Conservation (phyloP, 495 filamentous ascomycete species). For the Penicillium manginii region DNA sequence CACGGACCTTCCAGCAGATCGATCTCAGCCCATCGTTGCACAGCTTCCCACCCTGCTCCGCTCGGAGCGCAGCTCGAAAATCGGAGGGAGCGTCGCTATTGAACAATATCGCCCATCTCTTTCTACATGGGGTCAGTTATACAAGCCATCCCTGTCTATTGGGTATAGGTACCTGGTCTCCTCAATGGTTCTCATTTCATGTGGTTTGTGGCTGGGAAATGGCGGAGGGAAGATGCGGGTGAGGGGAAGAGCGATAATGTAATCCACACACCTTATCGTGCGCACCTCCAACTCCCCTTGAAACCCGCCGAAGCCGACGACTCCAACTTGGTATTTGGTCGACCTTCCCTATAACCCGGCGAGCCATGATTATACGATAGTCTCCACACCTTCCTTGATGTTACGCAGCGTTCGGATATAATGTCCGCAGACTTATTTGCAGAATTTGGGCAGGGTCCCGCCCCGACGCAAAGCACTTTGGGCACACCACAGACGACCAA, state of each 20-base stretch:
- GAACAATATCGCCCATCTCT: slow-evolving; percentile 70
- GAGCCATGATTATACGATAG: too few species aligned
- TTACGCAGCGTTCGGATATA: slow-evolving; percentile 15
- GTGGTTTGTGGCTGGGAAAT: slow-evolving; percentile 23
- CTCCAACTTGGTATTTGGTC: neutral
- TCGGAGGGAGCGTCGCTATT: slow-evolving; percentile 62
- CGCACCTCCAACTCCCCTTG: slow-evolving; percentile 6
- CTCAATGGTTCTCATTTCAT: slow-evolving; percentile 65
- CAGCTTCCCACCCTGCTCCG: slow-evolving; percentile 56
- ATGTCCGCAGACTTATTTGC: slow-evolving; percentile 82
- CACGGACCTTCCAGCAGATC: slow-evolving; percentile 86
- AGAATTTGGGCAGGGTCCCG: slow-evolving; percentile 59
- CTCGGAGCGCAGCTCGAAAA: slow-evolving; percentile 67
- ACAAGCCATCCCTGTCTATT: neutral
- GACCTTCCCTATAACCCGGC: too few species aligned
- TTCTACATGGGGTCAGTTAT: slow-evolving; percentile 33
- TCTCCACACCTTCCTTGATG: neutral
- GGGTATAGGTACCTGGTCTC: slow-evolving; percentile 56
- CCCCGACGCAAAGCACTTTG: slow-evolving; percentile 19
- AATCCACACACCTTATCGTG: slow-evolving; percentile 19
- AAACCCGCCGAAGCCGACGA: neutral
- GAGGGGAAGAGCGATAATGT: slow-evolving; percentile 26
- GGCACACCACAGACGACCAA: slow-evolving; percentile 12
- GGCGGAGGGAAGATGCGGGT: slow-evolving; percentile 15
- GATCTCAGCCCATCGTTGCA: slow-evolving; percentile 79